Percentiles rank a stretch among this genome's conserved stretches.
Evolutionary conservation across 2,329 filamentous ascomycete genomes (phyloP).

Genomic region (Whalleya microplaca): DNA sequence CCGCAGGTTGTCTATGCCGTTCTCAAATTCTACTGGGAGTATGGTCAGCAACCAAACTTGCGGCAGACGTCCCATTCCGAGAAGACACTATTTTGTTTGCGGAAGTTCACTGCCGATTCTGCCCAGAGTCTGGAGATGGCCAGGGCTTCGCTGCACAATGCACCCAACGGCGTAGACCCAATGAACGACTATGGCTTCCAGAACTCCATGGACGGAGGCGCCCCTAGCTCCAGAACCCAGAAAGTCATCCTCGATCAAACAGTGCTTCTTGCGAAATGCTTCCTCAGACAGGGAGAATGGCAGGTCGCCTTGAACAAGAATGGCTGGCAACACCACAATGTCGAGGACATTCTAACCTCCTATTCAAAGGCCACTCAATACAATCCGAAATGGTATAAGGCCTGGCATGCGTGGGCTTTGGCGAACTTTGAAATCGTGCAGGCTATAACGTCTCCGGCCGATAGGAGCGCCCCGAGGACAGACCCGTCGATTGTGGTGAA

Average conservation of each 20-base stretch:
- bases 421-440: conserved; percentile 99
- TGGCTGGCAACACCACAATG: conserved; percentile 85
- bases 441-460: conserved; percentile 69
- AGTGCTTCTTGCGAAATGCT: conserved; percentile 88
- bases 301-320: conserved; percentile 82
- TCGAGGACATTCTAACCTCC: conserved; percentile 86
- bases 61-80: conserved; percentile 52
- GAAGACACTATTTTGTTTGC: conserved; percentile 61
- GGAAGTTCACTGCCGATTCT: conserved; percentile 64
- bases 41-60: conserved; percentile 63
- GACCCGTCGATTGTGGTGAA: conserved; percentile 75
- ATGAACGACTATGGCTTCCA: conserved; percentile 55
- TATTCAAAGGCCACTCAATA: conserved; percentile 92
- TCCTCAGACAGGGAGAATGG: conserved; percentile 96
- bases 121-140: conserved; percentile 58
- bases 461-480: conserved; percentile 51
- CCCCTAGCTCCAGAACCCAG: conserved; percentile 54
- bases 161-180: conserved; percentile 50
- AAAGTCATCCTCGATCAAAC: conserved; percentile 63
- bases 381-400: conserved; percentile 96
- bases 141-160: conserved; percentile 51
- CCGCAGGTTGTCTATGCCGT: conserved; percentile 95
- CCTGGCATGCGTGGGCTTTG: conserved; percentile 98
- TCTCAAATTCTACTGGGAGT: conserved; percentile 95
- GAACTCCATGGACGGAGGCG: conserved; percentile 47